Conservation (phyloP, 805 yeast species). For the Ogataea trehaloabstinens region DNA sequence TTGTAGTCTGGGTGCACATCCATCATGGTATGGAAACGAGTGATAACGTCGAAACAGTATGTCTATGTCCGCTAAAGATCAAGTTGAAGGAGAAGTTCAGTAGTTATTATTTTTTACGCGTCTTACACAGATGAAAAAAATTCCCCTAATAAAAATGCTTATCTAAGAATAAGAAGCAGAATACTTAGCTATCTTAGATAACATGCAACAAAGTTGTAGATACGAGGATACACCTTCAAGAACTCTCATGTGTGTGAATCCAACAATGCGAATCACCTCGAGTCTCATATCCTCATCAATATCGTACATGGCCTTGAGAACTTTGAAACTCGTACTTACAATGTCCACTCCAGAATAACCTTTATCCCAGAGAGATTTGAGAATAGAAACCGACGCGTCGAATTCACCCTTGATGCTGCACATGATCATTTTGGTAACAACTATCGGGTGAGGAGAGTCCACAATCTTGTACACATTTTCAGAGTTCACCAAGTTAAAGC, state of each 20-base stretch:
- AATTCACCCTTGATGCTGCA: slow-evolving; percentile 32
- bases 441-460: slow-evolving; percentile 93
- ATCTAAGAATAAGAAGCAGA: neutral
- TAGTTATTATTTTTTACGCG: neutral
- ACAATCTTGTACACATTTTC: slow-evolving; percentile 93
- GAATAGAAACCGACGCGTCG: slow-evolving; percentile 62
- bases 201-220: slow-evolving; percentile 80
- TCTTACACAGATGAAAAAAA: neutral
- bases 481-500: slow-evolving; percentile 87
- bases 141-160: neutral
- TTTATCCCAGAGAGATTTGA: slow-evolving; percentile 75
- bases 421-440: slow-evolving; percentile 69
- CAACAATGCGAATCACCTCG: slow-evolving; percentile 81
- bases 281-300: slow-evolving; percentile 67
- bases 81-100: no score
- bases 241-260: slow-evolving; percentile 87
- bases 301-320: slow-evolving; percentile 70
- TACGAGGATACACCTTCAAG: slow-evolving; percentile 90
- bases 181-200: slow-evolving; percentile 52
- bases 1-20: no score
- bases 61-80: no score
- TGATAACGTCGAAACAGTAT: no score
- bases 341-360: slow-evolving; percentile 95
- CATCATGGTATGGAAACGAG: no score
- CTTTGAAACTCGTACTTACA: slow-evolving; percentile 85